phyloP scores from a whole-genome alignment of 441 rosid species.

The Arabidopsis hybrid region DNA sequence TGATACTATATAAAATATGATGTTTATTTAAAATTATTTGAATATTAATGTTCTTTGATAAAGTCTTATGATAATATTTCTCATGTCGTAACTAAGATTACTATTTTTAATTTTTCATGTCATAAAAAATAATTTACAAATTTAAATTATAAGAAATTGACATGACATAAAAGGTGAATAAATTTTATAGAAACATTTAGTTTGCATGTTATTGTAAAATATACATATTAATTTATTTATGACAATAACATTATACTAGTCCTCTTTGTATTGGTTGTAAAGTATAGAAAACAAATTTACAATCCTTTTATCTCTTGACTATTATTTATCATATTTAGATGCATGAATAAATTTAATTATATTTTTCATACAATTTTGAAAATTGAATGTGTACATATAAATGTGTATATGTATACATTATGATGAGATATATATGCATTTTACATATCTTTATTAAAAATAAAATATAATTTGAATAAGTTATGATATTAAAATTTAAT shows the following conservation, averaged over 20 bases:
- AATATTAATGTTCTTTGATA: neutral
- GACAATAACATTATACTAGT: neutral
- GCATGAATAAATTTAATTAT: neutral
- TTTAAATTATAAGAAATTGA: neutral
- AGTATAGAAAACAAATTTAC: neutral
- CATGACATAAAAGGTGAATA: neutral
- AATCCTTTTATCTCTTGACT: slow-evolving; percentile 7
- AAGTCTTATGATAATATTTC: neutral
- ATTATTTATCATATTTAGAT: neutral
- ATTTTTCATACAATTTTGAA: neutral
- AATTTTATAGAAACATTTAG: neutral
- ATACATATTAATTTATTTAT: neutral
- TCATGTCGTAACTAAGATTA: neutral
- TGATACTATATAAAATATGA: neutral
- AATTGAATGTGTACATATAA: neutral
- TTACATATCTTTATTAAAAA: neutral
- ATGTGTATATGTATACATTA: neutral
- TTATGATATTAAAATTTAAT: too few species aligned
- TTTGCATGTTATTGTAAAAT: neutral
- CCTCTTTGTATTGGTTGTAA: neutral
- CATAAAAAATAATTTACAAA: neutral
- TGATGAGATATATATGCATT: neutral
- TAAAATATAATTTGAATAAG: neutral
- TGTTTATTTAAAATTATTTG: neutral
- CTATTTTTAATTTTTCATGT: neutral